These are phyloP conservation scores for Kluyveromyces sp. DNA, from an alignment of 1,139 yeast genomes.

Conservation along the genomic window DNA sequence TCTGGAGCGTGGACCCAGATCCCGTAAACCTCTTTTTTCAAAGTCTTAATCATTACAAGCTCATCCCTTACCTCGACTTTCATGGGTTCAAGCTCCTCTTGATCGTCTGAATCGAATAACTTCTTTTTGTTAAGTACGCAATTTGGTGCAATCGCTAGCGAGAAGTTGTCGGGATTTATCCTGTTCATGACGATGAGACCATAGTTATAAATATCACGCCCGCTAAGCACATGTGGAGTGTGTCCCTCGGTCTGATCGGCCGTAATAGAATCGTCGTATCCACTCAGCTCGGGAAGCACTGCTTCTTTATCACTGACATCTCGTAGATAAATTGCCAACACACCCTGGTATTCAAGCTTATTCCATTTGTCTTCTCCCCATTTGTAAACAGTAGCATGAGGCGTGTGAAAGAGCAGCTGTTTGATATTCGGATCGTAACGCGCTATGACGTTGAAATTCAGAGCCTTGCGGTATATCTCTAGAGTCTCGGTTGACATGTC, in stretches of 20 bases:
- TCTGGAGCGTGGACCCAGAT: conserved; percentile 79
- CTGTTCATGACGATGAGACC: conserved; percentile 77
- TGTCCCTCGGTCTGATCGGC: conserved; percentile 12
- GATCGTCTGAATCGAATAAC: conserved; percentile 35
- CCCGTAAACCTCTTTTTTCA: conserved; percentile 76
- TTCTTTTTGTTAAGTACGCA: conserved; percentile 40
- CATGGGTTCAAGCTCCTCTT: conserved; percentile 47
- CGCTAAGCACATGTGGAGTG: conserved; percentile 21
- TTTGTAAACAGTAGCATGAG: conserved; percentile 63
- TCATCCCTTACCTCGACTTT: conserved; percentile 75
- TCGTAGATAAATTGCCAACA: conserved; percentile 70
- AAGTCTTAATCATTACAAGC: conserved; percentile 69
- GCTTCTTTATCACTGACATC: conserved; percentile 31
- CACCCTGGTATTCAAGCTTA: conserved; percentile 73
- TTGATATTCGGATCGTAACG: conserved; percentile 78
- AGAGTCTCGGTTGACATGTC: conserved; percentile 15
- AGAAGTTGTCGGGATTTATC: conserved; percentile 66
- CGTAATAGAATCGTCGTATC: conserved; percentile 27
- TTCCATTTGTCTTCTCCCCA: conserved; percentile 72
- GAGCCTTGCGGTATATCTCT: conserved; percentile 58
- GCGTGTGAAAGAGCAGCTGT: conserved; percentile 64
- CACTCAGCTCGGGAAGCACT: conserved; percentile 14
- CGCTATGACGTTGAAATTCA: conserved; percentile 74
- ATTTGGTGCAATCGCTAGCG: conserved; percentile 68
- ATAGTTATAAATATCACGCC: conserved; percentile 53